Evolutionary conservation across 202 grass and related monocot genomes (phyloP), one percentile per base, ranked within the genome.

Genomic region (Hordeum pubiflorum): DNA sequence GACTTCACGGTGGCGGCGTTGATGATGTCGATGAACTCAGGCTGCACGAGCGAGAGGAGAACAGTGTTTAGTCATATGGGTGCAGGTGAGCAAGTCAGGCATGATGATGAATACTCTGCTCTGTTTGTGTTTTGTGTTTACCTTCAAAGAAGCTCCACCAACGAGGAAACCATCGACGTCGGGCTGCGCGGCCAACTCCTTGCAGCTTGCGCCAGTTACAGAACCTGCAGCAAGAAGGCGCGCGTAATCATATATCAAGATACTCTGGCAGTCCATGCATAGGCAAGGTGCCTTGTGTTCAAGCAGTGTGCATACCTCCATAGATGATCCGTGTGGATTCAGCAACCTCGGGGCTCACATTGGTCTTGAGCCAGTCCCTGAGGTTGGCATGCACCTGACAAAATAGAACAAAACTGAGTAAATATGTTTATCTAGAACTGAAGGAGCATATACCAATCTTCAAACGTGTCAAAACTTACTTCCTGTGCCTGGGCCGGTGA

Each of bases 1-100:
- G 94, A 93, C 81, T 95, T 93, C 79, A 88, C 82, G 0, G 77
- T 85, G 77, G 86, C 88, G 0, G 92, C 27, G 58, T 94, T 97
- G 90, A 97, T 97, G 88, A 97, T 97, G 82, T 97, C 94, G 1
- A 94, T 89, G 89, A 97, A 97, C 76, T 97, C 94, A 6, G 92
- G 87, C 94, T 97, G 46, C 63, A 85, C 4, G 6, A 27, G 12
- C 12, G 61, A 68, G 8, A 61, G 12, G 52, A 20, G 18, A 10
- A 55, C 61, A 54, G 39, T 12, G 39, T 75, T 89, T 27, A 89
- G 83, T 11, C 12, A 46, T 6, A 66, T n/a, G 50, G 48, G 17
- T 8, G 17, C 50, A 54, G 50, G 66, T 5, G 15, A 50, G 10
- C 5, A 20, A 50, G 9, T 5, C 15, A 23, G 20, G 44, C 36